phyloP scores from a whole-genome alignment of 106 monocot species.

The Agapanthus africanus region DNA sequence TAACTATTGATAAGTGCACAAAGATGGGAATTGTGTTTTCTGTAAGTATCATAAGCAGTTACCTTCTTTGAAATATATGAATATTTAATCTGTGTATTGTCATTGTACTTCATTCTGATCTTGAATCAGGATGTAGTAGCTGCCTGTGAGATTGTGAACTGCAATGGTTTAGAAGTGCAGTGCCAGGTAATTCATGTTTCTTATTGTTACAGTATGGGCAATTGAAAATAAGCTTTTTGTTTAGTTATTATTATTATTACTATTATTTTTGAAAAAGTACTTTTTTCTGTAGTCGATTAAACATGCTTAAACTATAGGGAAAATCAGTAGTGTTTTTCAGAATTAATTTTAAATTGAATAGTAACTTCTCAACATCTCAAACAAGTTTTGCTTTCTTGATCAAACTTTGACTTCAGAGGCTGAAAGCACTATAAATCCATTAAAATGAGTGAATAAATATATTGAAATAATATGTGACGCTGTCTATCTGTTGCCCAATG shows the following conservation, averaged over 20 bases:
- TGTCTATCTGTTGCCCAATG: not conserved
- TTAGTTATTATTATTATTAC: not conserved
- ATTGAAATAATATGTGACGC: no score
- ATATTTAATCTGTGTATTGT: not conserved
- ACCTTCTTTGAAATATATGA: not conserved
- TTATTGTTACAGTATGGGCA: not conserved
- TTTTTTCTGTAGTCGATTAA: not conserved
- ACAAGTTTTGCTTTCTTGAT: not conserved
- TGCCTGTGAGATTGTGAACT: conserved; percentile 90
- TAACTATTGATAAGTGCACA: conserved; percentile 80
- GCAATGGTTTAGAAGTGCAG: conserved; percentile 78
- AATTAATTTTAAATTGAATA: not conserved
- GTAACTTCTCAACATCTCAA: not conserved
- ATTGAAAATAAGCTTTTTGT: not conserved
- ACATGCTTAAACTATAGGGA: not conserved
- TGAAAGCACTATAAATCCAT: not conserved
- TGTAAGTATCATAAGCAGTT: conserved; percentile 22
- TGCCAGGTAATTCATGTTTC: conserved; percentile 50
- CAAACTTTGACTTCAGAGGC: not conserved
- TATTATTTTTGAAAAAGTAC: not conserved
- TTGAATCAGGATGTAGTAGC: conserved; percentile 72
- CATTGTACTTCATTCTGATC: not conserved
- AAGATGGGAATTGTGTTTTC: conserved; percentile 73
- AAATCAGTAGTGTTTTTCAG: not conserved
- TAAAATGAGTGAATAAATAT: no score